These are phyloP conservation scores for Phaeophleospora eucalypticola DNA, from an alignment of 2,329 filamentous ascomycete genomes.

Conservation along the genomic window DNA sequence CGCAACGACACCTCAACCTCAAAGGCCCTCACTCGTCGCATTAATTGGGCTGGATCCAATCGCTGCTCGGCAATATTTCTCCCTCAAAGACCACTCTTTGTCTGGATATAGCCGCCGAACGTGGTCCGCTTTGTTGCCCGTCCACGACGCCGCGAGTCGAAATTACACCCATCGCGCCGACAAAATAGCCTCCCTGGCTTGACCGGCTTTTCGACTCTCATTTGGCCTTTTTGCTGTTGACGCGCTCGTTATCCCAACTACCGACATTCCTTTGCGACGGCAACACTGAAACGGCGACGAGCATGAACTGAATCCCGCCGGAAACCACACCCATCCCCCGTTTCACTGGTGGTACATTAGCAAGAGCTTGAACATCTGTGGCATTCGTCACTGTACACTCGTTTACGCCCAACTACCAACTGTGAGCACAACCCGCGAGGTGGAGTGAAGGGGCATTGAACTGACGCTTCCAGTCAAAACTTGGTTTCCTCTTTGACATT, in stretches of 20 bases:
- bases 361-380: constrained; percentile 27
- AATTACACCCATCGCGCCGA: constrained; percentile 1
- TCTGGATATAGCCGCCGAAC: constrained; percentile 17
- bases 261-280: constrained; percentile 28
- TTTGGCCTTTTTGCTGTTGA: constrained; percentile 1
- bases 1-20: constrained; percentile 9
- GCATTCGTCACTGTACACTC: constrained; percentile 49
- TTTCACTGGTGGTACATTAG: constrained; percentile 18
- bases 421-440: constrained; percentile 19
- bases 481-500: constrained; percentile 12
- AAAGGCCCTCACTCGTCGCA: constrained; percentile 12
- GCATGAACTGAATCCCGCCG: constrained; percentile 25
- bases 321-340: constrained; percentile 9
- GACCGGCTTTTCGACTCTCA: constrained; percentile 4
- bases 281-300: constrained; percentile 14
- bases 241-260: constrained; percentile 25
- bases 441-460: not conserved
- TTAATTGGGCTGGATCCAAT: constrained; percentile 17
- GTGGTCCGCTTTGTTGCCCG: constrained; percentile 8
- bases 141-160: constrained; percentile 2
- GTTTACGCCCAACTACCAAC: constrained; percentile 42
- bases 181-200: constrained; percentile 4
- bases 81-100: constrained; percentile 19
- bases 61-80: constrained; percentile 10
- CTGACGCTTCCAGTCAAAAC: constrained; percentile 13